These are phyloP conservation scores for Arthroderma sp. DNA, from an alignment of 2,329 filamentous ascomycete genomes.

Conservation along the genomic window DNA sequence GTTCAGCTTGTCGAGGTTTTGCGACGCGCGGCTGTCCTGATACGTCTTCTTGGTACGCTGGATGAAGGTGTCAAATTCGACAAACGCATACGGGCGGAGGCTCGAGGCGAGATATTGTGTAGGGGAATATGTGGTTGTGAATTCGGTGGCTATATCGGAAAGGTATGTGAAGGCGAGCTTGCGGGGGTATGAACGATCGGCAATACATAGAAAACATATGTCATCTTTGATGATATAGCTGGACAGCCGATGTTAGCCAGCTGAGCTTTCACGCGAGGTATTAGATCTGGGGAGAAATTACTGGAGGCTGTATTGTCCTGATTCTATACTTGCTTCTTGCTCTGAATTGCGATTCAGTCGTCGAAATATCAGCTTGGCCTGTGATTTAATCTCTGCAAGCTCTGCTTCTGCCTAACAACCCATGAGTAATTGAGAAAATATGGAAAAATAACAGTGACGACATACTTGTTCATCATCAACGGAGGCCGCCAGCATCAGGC, in stretches of 20 bases:
- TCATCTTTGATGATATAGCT: conserved; percentile 76
- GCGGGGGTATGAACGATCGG: conserved; percentile 85
- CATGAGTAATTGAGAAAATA: not conserved
- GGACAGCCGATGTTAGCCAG: conserved; percentile 4
- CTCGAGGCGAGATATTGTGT: conserved; percentile 59
- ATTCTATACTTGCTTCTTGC: conserved; percentile 83
- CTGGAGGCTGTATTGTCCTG: conserved; percentile 72
- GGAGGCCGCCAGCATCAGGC: conserved; percentile 86
- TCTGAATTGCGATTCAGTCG: conserved; percentile 80
- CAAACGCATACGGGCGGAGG: conserved; percentile 86
- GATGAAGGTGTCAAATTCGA: conserved; percentile 97
- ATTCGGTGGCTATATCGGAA: conserved; percentile 79
- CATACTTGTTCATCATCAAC: conserved; percentile 75
- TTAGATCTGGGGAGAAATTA: conserved; percentile 26
- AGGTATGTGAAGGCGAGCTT: conserved; percentile 99
- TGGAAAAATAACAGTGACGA: conserved; percentile 2
- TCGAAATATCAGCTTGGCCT: conserved; percentile 81
- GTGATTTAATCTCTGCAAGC: conserved; percentile 75
- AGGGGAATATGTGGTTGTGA: conserved; percentile 68
- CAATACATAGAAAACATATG: conserved; percentile 86
- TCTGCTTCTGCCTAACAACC: conserved; percentile 50
- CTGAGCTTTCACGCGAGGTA: not conserved
- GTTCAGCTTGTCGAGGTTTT: conserved; percentile 90
- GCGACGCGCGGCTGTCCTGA: conserved; percentile 76
- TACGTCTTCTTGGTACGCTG: conserved; percentile 85